These are phyloP conservation scores for Cenococcum geophilum DNA, from an alignment of 495 filamentous ascomycete genomes.

Conservation along the genomic window DNA sequence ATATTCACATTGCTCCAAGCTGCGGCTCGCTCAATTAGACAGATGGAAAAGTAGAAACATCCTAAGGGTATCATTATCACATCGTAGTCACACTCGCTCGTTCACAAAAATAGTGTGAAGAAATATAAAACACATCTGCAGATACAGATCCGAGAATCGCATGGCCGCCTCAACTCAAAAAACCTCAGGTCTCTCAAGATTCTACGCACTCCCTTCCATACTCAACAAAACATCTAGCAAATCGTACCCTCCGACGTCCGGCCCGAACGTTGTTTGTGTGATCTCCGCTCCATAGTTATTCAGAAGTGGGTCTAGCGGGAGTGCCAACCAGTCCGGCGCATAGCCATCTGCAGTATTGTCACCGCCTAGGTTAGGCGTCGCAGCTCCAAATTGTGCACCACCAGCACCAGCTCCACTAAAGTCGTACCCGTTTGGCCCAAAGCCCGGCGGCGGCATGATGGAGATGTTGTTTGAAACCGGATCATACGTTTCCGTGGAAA, in stretches of 20 bases:
- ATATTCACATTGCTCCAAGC: no score
- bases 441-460: slow-evolving; percentile 45
- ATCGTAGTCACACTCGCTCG: no score
- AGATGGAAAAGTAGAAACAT: no score
- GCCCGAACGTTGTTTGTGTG: slow-evolving; percentile 38
- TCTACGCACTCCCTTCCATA: slow-evolving; percentile 11
- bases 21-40: no score
- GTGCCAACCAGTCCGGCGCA: slow-evolving; percentile 44
- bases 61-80: no score
- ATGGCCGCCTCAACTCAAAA: background rate
- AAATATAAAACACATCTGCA: no score
- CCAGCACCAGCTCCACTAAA: background rate
- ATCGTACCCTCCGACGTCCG: slow-evolving; percentile 38
- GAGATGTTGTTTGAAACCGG: slow-evolving; percentile 39
- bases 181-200: background rate
- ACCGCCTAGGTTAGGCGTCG: background rate
- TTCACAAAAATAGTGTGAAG: no score
- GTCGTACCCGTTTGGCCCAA: slow-evolving; percentile 25
- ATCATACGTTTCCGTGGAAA: slow-evolving; percentile 40
- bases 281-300: slow-evolving; percentile 36
- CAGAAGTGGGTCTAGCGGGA: slow-evolving; percentile 44
- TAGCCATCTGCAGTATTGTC: slow-evolving; percentile 6
- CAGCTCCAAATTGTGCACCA: background rate
- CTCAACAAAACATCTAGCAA: slow-evolving; percentile 38
- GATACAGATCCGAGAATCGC: no score